These are phyloP conservation scores for Fusarium palustre DNA, from an alignment of 2,329 filamentous ascomycete species.

Conservation along the genomic window DNA sequence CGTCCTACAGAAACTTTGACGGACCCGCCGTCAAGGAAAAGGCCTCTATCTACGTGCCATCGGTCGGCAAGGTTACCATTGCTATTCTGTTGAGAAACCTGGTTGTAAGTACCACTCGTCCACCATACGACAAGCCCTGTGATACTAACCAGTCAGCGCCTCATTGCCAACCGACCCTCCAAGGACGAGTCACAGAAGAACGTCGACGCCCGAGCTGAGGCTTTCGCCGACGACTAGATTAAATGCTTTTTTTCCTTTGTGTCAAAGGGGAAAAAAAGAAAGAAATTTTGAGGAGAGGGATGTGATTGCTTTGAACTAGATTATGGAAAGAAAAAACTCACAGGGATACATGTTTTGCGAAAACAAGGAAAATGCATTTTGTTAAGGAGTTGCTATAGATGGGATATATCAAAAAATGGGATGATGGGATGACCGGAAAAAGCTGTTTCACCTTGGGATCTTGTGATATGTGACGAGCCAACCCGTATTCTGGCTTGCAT, in stretches of 20 bases:
- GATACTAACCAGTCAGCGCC: conserved; percentile 56
- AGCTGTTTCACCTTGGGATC: not conserved
- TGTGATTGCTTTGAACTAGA: conserved; percentile 33
- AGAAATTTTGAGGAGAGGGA: not conserved
- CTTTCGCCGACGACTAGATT: conserved; percentile 57
- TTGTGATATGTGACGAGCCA: conserved; percentile 5
- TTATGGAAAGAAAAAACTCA: conserved; percentile 23
- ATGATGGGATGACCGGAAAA: conserved; percentile 10
- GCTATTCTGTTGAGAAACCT: conserved; percentile 90
- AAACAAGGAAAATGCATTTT: conserved; percentile 35
- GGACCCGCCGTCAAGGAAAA: conserved; percentile 89
- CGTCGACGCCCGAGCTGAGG: conserved; percentile 57
- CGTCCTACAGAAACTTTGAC: conserved; percentile 93
- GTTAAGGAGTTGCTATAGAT: conserved; percentile 38
- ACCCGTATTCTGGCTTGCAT: not conserved
- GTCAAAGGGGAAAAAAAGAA: not conserved
- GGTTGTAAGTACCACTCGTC: conserved; percentile 69
- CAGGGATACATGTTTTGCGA: conserved; percentile 8
- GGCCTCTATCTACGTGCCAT: conserved; percentile 95
- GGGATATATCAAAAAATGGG: conserved; percentile 35
- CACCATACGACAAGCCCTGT: not conserved
- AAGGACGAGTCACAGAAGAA: conserved; percentile 53
- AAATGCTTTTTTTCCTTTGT: conserved; percentile 2
- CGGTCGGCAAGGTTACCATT: conserved; percentile 97
- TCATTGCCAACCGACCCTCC: conserved; percentile 63